phyloP scores from a whole-genome alignment of 176 grass and related monocot genomes.

The Elymus sibiricus region DNA sequence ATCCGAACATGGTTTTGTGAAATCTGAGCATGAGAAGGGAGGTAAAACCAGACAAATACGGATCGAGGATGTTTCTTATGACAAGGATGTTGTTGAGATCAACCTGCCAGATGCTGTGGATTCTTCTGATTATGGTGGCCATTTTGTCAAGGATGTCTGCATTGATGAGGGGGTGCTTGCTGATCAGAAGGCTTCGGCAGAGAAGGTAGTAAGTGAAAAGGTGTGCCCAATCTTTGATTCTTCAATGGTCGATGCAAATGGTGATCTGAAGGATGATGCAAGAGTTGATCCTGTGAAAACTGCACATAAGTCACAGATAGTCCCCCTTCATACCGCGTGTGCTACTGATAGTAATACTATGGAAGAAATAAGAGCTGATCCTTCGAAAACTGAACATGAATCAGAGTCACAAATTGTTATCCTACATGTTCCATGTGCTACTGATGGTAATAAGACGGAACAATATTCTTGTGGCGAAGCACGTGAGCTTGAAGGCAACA shows the following conservation, averaged over 20 bases:
- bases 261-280: slow-evolving; percentile 16
- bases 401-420: slow-evolving; percentile 21
- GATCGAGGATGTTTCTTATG: slow-evolving; percentile 53
- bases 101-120: slow-evolving; percentile 40
- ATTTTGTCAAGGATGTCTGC: slow-evolving; percentile 85
- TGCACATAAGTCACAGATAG: slow-evolving; percentile 28
- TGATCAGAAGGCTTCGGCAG: slow-evolving; percentile 33
- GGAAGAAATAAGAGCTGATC: slow-evolving; percentile 8
- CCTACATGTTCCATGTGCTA: slow-evolving; percentile 18
- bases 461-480: slow-evolving; percentile 13
- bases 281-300: slow-evolving; percentile 19
- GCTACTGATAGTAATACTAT: slow-evolving; percentile 13
- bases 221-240: slow-evolving; percentile 19
- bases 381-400: slow-evolving; percentile 19
- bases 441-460: slow-evolving; percentile 12
- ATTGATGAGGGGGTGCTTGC: slow-evolving; percentile 58
- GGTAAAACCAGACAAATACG: slow-evolving; percentile 24
- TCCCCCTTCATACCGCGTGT: slow-evolving; percentile 21
- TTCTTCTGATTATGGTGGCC: slow-evolving; percentile 33
- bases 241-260: slow-evolving; percentile 11
- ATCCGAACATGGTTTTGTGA: slow-evolving; percentile 39
- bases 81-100: slow-evolving; percentile 73
- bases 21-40: slow-evolving; percentile 37
- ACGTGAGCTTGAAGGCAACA: slow-evolving; percentile 21
- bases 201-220: slow-evolving; percentile 34